Evolutionary conservation across 345 rosid genomes (phyloP).

Genomic region (Camelina laxa): DNA sequence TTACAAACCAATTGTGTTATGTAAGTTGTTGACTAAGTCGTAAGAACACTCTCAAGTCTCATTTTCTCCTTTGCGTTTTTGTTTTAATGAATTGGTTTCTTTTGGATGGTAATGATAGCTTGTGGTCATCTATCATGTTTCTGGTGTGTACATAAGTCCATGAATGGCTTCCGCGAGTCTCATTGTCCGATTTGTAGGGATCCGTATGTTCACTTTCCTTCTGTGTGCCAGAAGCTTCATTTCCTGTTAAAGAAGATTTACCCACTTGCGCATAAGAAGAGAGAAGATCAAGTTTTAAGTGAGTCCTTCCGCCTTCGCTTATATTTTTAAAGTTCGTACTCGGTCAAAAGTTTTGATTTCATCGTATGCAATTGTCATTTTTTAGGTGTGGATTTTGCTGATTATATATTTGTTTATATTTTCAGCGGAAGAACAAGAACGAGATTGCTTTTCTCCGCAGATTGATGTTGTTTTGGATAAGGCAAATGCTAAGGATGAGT

Average conservation of each 20-base stretch:
- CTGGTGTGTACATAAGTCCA: constrained; percentile 83
- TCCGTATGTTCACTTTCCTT: constrained; percentile 69
- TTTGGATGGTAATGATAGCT: constrained; percentile 48
- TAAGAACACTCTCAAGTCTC: neutral
- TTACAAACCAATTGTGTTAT: constrained; percentile 76
- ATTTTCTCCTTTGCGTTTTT: neutral
- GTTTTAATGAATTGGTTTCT: neutral
- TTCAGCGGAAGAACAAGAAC: constrained; percentile 65
- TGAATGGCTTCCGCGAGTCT: constrained; percentile 49
- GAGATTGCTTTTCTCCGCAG: constrained; percentile 57
- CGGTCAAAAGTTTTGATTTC: too few species aligned
- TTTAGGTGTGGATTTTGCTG: constrained; percentile 13
- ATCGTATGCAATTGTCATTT: neutral
- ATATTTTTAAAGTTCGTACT: too few species aligned
- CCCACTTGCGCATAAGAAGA: constrained; percentile 59
- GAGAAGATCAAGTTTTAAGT: constrained; percentile 65
- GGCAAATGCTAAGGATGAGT: constrained; percentile 35
- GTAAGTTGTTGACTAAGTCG: constrained; percentile 57
- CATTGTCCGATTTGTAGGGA: constrained; percentile 78
- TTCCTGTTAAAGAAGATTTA: constrained; percentile 67
- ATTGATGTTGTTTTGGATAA: constrained; percentile 43
- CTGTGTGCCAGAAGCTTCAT: constrained; percentile 67
- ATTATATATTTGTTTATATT: constrained; percentile 3
- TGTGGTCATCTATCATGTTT: constrained; percentile 95
- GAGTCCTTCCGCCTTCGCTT: constrained; percentile 31